Evolutionary conservation across 139 green algal species (phyloP), one percentile per base, ranked within the genome.

Genomic region (Mesostigma viride): DNA sequence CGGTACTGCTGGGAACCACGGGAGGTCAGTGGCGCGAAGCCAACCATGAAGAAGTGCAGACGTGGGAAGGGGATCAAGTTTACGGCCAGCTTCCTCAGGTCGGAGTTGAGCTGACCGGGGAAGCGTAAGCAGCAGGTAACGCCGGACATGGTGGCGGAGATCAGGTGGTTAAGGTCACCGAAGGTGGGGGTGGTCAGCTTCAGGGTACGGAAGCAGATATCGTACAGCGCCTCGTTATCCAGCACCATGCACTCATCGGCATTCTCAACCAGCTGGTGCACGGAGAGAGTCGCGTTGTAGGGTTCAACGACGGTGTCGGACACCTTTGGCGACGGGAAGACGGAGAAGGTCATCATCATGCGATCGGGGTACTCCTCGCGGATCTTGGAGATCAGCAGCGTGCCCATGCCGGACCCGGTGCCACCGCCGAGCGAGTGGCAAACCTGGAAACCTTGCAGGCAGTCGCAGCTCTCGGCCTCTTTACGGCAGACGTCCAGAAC

Each of bases 1-100:
- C 78, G 28, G 67, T 98, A 98, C 79, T 96, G 91, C 88, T 97
- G 91, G 65, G 82, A 91, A 70, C 92, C 92, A 67, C 92, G 88
- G 35, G 82, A 92, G 45, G 92, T 98, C 20, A 98, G 84, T 3
- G 91, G n/a, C n/a, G n/a, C n/a, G n/a, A n/a, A n/a, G n/a, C n/a
- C n/a, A n/a, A n/a, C n/a, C n/a, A n/a, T n/a, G 90, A 98, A 98
- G 85, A 98, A 98, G 87, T 98, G 92, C 27, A 98, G 89, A 48
- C 92, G 88, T 26, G 92, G 92, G 86, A 98, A 99, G 72, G 93
- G 93, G 72, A 99, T 95, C 58, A 99, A 79, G 87, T 99, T 99
- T 51, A 96, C 91, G 0, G 92, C 93, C 68, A 99, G 84, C 87
- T 99, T 99, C 70, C 93, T 84, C 78, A 99, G 83, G 82, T 99